Evolutionary conservation across 345 rosid genomes (phyloP).

Genomic region (Arabidopsis suecica): DNA sequence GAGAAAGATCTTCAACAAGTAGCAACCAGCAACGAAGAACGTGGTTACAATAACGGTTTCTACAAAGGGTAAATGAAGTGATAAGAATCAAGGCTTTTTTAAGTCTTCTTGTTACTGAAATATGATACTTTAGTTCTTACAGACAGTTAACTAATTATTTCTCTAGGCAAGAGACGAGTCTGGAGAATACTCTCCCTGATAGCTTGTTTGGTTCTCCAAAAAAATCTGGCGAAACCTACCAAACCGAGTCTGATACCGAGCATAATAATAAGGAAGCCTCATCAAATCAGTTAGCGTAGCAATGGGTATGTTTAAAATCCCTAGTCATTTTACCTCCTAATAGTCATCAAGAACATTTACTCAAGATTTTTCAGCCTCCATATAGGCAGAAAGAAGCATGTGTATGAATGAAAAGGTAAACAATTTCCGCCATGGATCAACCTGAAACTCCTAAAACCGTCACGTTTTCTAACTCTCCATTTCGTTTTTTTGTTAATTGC

Average conservation of each 20-base stretch:
- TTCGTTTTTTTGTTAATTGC: conserved; percentile 9
- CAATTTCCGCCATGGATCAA: conserved; percentile 13
- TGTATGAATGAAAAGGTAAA: conserved; percentile 27
- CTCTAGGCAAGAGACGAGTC: conserved; percentile 33
- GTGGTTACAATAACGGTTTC: conserved; percentile 10
- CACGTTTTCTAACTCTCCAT: background rate
- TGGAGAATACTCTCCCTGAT: conserved; percentile 40
- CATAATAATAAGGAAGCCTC: background rate
- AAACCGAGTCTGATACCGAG: conserved; percentile 15
- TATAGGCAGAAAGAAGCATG: conserved; percentile 13
- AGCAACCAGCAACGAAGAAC: conserved; percentile 26
- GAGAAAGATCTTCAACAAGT: conserved; percentile 11
- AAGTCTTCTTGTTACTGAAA: background rate
- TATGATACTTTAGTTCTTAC: conserved; percentile 22
- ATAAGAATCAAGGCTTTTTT: background rate
- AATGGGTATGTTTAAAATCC: conserved; percentile 18
- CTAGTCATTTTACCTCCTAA: background rate
- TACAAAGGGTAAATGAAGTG: conserved; percentile 29
- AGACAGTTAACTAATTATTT: background rate
- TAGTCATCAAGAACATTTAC: background rate
- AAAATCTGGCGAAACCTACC: background rate
- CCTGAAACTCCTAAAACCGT: background rate
- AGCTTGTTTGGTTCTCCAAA: conserved; percentile 39
- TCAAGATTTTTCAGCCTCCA: background rate
- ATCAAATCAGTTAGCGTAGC: conserved; percentile 30